Percentiles rank a stretch among this genome's conserved stretches.
These are phyloP conservation scores for Pugionium dolabratum DNA, from an alignment of 345 rosid species.

Conservation along the genomic window DNA sequence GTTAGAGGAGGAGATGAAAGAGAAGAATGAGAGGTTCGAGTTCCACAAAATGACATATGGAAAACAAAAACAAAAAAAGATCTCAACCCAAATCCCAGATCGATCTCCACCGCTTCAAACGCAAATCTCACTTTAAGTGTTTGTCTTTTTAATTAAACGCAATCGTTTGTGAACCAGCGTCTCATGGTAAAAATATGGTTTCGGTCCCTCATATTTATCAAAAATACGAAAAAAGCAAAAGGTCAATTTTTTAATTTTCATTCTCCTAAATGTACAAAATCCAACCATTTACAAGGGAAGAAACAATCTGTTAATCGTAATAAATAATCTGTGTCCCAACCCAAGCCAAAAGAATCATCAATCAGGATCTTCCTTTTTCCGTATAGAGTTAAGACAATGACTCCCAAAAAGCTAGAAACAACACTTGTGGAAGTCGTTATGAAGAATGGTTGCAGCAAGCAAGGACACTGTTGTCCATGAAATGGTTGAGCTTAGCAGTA, in stretches of 20 bases:
- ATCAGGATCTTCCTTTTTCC: neutral
- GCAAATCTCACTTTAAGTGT: conserved; percentile 24
- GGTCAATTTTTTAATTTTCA: conserved; percentile 25
- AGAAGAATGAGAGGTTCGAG: conserved; percentile 33
- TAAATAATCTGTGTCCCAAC: conserved; percentile 21
- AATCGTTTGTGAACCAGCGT: neutral
- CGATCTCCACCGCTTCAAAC: conserved; percentile 38
- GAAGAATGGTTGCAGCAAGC: conserved; percentile 49
- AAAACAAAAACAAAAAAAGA: neutral
- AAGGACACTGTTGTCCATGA: conserved; percentile 72
- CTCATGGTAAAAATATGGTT: neutral
- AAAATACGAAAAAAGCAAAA: neutral
- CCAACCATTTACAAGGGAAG: conserved; percentile 38
- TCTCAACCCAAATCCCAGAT: conserved; percentile 28
- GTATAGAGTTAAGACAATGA: conserved; percentile 13
- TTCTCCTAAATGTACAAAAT: conserved; percentile 26
- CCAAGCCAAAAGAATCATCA: conserved; percentile 40
- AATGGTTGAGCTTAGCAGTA: conserved; percentile 70
- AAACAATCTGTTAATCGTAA: conserved; percentile 22
- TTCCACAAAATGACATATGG: conserved; percentile 33
- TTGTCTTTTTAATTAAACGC: conserved; percentile 6
- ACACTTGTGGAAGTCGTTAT: conserved; percentile 27
- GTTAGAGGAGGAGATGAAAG: conserved; percentile 25
- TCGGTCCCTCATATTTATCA: neutral
- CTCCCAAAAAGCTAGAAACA: conserved; percentile 22